A percentile compares a stretch with the other conserved stretches of the same genome.
These are phyloP conservation scores for Hemileia vastatrix DNA, from an alignment of 1,284 basidiomycete species.

Conservation along the genomic window DNA sequence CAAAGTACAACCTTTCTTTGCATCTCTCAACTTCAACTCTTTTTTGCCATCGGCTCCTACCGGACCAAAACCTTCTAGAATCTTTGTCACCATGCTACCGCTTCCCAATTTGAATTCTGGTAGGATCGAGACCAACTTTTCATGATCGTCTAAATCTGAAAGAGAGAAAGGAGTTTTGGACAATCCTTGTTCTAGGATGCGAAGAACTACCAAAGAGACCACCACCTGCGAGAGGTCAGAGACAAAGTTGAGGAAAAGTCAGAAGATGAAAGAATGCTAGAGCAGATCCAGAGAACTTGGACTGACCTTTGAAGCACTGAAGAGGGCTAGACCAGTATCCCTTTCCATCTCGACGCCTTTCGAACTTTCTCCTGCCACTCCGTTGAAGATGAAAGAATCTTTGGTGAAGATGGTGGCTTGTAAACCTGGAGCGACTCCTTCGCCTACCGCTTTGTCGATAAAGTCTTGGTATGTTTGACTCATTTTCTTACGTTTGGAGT, in stretches of 20 bases:
- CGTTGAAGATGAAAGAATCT: neutral
- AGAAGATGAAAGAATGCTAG: no score
- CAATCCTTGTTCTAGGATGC: neutral
- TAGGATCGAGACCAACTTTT: neutral
- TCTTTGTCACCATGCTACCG: neutral
- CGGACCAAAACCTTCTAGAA: neutral
- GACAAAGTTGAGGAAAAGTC: no score
- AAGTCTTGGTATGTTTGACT: neutral
- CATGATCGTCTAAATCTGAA: neutral
- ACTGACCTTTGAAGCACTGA: neutral
- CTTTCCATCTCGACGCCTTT: neutral
- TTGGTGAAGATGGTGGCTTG: neutral
- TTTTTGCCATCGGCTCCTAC: neutral
- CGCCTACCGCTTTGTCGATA: neutral
- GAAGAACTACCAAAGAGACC: neutral
- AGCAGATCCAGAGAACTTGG: no score
- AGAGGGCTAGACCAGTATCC: neutral
- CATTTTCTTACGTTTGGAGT: neutral
- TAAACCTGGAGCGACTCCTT: neutral
- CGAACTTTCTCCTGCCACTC: neutral
- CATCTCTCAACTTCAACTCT: neutral
- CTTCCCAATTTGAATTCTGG: neutral
- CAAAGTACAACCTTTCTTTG: neutral
- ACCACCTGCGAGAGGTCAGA: neutral
- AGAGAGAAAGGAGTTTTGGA: neutral